Evolutionary conservation across 805 yeast genomes (phyloP).

Genomic region (Wickerhamiella allomyrinae): DNA sequence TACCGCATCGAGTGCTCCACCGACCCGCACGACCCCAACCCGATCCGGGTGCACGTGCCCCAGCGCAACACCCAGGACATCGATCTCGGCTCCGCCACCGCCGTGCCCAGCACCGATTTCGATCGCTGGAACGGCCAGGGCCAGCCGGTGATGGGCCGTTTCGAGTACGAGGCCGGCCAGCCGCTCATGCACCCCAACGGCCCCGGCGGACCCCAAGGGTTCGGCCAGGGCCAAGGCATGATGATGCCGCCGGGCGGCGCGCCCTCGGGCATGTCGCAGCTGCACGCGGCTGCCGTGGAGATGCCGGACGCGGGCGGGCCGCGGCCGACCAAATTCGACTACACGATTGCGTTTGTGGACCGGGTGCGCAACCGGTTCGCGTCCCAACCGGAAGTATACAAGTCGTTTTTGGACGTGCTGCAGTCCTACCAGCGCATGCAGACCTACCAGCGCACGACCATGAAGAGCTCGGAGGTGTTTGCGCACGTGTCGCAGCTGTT

Average conservation of each 20-base stretch:
- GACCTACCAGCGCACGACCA: slow-evolving; percentile 90
- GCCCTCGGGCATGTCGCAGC: slow-evolving; percentile 3
- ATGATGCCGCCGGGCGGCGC: slow-evolving; percentile 1
- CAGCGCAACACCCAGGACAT: slow-evolving; percentile 23
- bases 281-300: background rate
- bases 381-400: slow-evolving; percentile 88
- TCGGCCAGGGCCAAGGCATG: slow-evolving; percentile 7
- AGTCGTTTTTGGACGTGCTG: slow-evolving; percentile 81
- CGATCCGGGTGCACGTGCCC: slow-evolving; percentile 91
- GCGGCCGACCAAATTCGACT: slow-evolving; percentile 86
- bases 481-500: slow-evolving; percentile 81
- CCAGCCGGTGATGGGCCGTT: slow-evolving; percentile 7
- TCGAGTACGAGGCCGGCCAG: slow-evolving; percentile 7
- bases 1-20: slow-evolving; percentile 79
- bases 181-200: slow-evolving; percentile 6
- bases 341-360: slow-evolving; percentile 91
- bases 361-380: slow-evolving; percentile 90
- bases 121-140: slow-evolving; percentile 5
- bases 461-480: slow-evolving; percentile 89
- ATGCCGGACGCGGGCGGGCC: slow-evolving; percentile 16
- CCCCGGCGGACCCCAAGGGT: slow-evolving; percentile 9
- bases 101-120: slow-evolving; percentile 9
- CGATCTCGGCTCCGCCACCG: background rate
- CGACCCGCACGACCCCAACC: slow-evolving; percentile 81
- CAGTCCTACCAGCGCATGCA: slow-evolving; percentile 83